phyloP scores from a whole-genome alignment of 1,284 basidiomycete genomes.

The Fomes fomentarius region DNA sequence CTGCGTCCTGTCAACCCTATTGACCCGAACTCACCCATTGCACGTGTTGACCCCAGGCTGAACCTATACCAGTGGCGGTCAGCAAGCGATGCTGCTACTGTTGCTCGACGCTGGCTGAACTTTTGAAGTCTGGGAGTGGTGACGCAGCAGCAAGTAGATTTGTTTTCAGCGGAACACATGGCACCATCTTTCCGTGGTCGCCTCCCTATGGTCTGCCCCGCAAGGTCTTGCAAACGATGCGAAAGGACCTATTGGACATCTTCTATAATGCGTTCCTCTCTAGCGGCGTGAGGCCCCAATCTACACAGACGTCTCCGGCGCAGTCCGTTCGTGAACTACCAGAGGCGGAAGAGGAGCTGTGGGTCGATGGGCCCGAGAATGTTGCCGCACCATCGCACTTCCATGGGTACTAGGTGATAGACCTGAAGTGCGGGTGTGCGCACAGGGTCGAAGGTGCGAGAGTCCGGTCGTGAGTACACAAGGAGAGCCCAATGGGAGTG shows the following conservation, averaged over 20 bases:
- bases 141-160: background rate
- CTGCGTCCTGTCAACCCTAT: background rate
- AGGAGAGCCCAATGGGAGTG: no score
- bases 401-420: no score
- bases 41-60: background rate
- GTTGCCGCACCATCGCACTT: no score
- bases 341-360: no score
- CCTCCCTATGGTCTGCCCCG: background rate
- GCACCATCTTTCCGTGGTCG: background rate
- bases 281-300: background rate
- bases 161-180: background rate
- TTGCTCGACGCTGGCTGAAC: background rate
- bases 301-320: background rate
- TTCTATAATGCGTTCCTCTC: background rate
- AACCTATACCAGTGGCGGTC: background rate
- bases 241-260: background rate
- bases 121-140: background rate
- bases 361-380: no score
- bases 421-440: no score
- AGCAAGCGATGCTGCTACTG: conserved; percentile 4
- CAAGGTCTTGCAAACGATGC: background rate
- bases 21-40: background rate
- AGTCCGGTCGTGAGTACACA: no score
- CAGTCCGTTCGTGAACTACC: no score
- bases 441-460: no score